Conservation (phyloP, 345 rosid species). For the Rhizophora apiculata region DNA sequence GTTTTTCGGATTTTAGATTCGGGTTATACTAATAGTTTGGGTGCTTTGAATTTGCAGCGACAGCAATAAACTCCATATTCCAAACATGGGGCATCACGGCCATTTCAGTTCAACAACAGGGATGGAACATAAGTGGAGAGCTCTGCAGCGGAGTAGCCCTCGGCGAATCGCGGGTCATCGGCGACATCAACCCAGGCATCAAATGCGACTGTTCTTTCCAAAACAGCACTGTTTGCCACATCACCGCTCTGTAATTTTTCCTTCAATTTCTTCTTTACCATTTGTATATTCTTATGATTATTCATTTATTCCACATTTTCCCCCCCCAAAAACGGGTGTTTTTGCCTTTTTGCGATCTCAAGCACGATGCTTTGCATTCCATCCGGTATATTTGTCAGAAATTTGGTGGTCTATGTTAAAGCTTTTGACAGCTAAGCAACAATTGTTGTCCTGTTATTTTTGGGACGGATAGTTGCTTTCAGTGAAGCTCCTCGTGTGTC, state of each 20-base stretch:
- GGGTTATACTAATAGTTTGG: background rate
- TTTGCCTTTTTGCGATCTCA: too few relatives aligned
- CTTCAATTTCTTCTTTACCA: too few relatives aligned
- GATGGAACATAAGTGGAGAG: slow-evolving; percentile 48
- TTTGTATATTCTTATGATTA: too few relatives aligned
- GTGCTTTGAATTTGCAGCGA: slow-evolving; percentile 17
- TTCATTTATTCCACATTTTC: slow-evolving; percentile 10
- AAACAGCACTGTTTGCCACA: too few relatives aligned
- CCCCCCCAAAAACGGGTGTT: too few relatives aligned
- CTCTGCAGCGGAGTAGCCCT: slow-evolving; percentile 37
- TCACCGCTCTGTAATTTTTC: too few relatives aligned
- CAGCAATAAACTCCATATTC: slow-evolving; percentile 49
- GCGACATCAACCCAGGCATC: slow-evolving; percentile 43
- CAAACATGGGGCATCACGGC: slow-evolving; percentile 42
- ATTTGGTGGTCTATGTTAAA: too few relatives aligned
- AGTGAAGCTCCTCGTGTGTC: background rate
- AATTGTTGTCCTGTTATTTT: too few relatives aligned
- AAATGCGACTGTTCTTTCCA: slow-evolving; percentile 30
- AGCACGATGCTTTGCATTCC: too few relatives aligned
- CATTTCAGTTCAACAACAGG: background rate
- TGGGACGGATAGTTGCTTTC: background rate
- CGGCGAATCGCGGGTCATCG: slow-evolving; percentile 16
- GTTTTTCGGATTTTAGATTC: background rate
- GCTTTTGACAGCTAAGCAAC: too few relatives aligned
- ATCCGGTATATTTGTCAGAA: too few relatives aligned